Evolutionary conservation across 2,329 filamentous ascomycete species (phyloP), one percentile per base, ranked within the genome.

Genomic region (Talaromyces funiculosus): DNA sequence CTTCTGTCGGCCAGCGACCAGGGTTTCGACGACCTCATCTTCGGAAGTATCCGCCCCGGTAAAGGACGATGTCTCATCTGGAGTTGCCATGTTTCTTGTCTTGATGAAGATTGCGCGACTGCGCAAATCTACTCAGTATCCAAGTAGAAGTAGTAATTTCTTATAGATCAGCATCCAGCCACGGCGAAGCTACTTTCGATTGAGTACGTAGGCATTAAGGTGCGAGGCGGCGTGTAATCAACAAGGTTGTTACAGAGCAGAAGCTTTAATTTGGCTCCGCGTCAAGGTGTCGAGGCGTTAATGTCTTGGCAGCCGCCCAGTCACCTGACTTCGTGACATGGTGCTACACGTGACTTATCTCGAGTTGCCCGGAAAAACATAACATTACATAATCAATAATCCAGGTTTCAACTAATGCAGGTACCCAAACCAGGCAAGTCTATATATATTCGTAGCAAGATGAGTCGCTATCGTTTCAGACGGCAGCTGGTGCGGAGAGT

Each of bases 1-100:
- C 73, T 86, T 90, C 65, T 85, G 80, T 62, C 92, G 88, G 35
- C 73, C 73, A 53, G 67, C 63, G 40, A 75, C 67, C 58, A 75
- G 65, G 12, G 72, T 69, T 57, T 75, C 69, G 54, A 74, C 65
- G 1, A 53, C 49, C 29, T 65, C 63, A 43, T 65, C 65, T 54
- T 67, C 62, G 20, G 68, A 70, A 9, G 68, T 69, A 40, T 61
- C 64, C 8, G 65, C 45, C 16, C 66, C 67, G n/a, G 71, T 67
- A 1, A 57, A 55, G n/a, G 71, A 67, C n/a, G 68, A 59, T 37
- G 64, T 67, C 33, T 71, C 68, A 18, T 71, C 66, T 42, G 67
- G 66, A 65, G 57, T 18, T n/a, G 61, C 57, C 61, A 62, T 62
- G 20, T 5, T 62, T 53, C 31, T 14, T 37, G 38, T 45, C 20